phyloP scores from a whole-genome alignment of 768 basidiomycete genomes.

The Filobasidium floriforme region DNA sequence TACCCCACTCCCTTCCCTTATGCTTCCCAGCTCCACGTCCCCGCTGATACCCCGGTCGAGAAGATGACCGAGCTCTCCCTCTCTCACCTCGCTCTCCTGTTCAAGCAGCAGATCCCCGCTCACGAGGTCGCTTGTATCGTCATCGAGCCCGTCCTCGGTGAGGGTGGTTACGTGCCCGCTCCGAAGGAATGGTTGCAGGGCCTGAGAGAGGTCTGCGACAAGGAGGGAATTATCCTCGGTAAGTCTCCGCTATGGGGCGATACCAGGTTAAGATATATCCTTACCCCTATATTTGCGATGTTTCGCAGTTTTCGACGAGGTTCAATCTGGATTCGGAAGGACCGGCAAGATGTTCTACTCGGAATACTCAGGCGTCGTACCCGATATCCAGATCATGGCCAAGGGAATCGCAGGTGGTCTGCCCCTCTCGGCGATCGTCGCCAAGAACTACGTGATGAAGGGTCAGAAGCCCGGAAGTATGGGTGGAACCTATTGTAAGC shows the following conservation, averaged over 20 bases:
- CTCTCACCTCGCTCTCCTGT: slow-evolving; percentile 71
- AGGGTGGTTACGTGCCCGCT: slow-evolving; percentile 90
- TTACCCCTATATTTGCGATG: slow-evolving; percentile 35
- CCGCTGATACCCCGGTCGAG: slow-evolving; percentile 53
- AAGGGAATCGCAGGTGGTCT: slow-evolving; percentile 73
- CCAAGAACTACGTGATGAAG: slow-evolving; percentile 71
- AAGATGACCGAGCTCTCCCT: slow-evolving; percentile 60
- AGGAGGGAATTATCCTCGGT: slow-evolving; percentile 70
- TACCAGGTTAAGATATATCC: neutral
- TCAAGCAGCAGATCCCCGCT: slow-evolving; percentile 72
- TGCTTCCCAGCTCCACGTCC: slow-evolving; percentile 74
- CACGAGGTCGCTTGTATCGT: slow-evolving; percentile 86
- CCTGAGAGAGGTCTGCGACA: slow-evolving; percentile 74
- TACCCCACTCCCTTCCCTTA: slow-evolving; percentile 78
- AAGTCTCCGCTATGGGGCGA: neutral
- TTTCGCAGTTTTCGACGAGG: slow-evolving; percentile 50
- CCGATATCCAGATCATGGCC: slow-evolving; percentile 81
- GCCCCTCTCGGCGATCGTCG: slow-evolving; percentile 79
- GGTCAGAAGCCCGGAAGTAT: slow-evolving; percentile 65
- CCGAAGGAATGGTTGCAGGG: slow-evolving; percentile 71
- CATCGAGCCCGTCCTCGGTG: slow-evolving; percentile 86
- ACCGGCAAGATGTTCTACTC: slow-evolving; percentile 61
- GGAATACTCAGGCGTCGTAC: slow-evolving; percentile 72
- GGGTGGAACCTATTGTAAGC: slow-evolving; percentile 34
- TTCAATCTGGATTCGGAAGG: slow-evolving; percentile 78